Evolutionary conservation across 106 monocot genomes (phyloP).

Genomic region (Chionographis japonica): DNA sequence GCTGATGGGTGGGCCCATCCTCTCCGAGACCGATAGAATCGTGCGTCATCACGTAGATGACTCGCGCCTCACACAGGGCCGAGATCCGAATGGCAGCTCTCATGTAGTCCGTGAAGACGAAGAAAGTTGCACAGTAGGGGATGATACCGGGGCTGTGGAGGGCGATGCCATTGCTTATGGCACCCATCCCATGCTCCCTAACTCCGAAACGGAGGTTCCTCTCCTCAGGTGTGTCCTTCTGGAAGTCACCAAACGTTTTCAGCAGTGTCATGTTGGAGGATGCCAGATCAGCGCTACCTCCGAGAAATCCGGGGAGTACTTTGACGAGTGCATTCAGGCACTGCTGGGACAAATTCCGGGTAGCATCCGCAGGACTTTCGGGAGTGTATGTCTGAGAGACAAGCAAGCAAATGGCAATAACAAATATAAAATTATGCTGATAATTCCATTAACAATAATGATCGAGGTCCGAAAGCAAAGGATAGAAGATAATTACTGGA

Average conservation of each 20-base stretch:
- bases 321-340: slow-evolving; percentile 60
- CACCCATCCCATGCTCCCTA: slow-evolving; percentile 76
- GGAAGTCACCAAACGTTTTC: slow-evolving; percentile 72
- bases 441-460: not conserved
- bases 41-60: slow-evolving; percentile 81
- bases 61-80: slow-evolving; percentile 50
- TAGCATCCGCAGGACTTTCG: slow-evolving; percentile 68
- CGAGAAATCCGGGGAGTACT: slow-evolving; percentile 63
- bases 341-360: slow-evolving; percentile 67
- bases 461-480: not conserved
- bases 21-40: slow-evolving; percentile 83
- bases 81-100: slow-evolving; percentile 73
- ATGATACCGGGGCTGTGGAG: slow-evolving; percentile 69
- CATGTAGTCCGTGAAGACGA: slow-evolving; percentile 89
- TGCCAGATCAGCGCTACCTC: slow-evolving; percentile 76
- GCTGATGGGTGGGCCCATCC: slow-evolving; percentile 81
- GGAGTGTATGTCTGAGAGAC: slow-evolving; percentile 54
- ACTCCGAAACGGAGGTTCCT: slow-evolving; percentile 73
- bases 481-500: slow-evolving; percentile 32
- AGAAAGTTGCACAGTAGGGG: slow-evolving; percentile 91
- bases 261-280: slow-evolving; percentile 84
- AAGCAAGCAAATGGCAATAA: not conserved
- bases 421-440: not conserved
- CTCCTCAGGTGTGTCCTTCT: slow-evolving; percentile 61
- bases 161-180: slow-evolving; percentile 73